Evolutionary conservation across 2,329 filamentous ascomycete species (phyloP), one percentile per base, ranked within the genome.

Genomic region (Apiospora koreana): DNA sequence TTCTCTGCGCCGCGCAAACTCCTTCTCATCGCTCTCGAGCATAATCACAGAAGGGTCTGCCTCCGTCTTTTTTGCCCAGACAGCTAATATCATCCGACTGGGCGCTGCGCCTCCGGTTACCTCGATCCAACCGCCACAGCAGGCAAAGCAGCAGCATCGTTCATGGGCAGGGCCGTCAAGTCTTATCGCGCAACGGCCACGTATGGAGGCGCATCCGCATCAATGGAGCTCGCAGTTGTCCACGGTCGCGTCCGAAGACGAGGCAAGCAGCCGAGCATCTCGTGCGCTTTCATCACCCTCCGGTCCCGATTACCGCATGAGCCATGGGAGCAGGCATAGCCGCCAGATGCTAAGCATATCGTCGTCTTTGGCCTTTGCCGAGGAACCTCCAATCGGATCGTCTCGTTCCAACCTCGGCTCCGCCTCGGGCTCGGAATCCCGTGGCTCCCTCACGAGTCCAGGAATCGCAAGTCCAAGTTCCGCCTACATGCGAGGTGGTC

Each of bases 171-270:
- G 75, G 25, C 73, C 74, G 68, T 70, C 74, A 69, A 75, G 50
- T 68, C 62, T 71, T 43, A 67, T 69, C 65, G 71, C 74, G 42
- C 74, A 71, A 67, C 71, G 71, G 70, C 69, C 74, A 72, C 76
- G 76, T 74, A 87, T 88, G 83, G 78, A 86, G 73, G 77, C 83
- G 65, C 79, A 83, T 71, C 83, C 85, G 69, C 88, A 89, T 76
- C 87, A 87, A 84, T 91, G 88, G 88, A 90, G 88, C 79, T 87
- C 87, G 62, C 88, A 90, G 78, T 83, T 91, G 54, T 91, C 89
- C 48, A 90, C 89, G 62, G 89, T 91, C 72, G 82, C 86, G 79
- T 91, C 89, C 43, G 89, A 90, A 77, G 88, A 87, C 76, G 89
- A 91, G 72, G 83, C 80, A 45, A 89, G 86, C 76, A 81, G 85